These are phyloP conservation scores for Pogostemon cablin DNA, from an alignment of 257 asterid species.

Conservation along the genomic window DNA sequence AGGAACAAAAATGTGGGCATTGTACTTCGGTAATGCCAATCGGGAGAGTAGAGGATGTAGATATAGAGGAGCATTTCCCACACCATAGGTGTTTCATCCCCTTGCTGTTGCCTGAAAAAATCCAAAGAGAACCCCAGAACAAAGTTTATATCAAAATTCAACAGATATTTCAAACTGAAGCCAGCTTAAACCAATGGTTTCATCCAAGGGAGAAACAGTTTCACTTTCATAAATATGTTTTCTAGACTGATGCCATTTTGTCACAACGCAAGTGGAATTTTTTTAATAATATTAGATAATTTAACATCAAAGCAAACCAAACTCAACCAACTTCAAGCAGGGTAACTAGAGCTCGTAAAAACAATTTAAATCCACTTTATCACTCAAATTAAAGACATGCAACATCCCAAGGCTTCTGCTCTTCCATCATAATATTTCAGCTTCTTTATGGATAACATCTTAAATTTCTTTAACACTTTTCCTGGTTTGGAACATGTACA, in stretches of 20 bases:
- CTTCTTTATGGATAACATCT: neutral
- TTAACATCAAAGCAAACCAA: neutral
- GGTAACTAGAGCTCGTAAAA: neutral
- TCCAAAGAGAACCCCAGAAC: slow-evolving; percentile 11
- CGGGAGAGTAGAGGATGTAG: slow-evolving; percentile 95
- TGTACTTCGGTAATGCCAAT: slow-evolving; percentile 96
- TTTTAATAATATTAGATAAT: neutral
- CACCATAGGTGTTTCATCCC: slow-evolving; percentile 99
- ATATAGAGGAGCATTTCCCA: slow-evolving; percentile 99
- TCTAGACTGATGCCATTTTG: neutral
- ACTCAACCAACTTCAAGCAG: slow-evolving; percentile 23
- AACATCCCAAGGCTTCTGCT: slow-evolving; percentile 7
- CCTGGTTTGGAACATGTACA: neutral
- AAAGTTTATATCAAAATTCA: slow-evolving; percentile 6
- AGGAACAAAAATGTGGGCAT: slow-evolving; percentile 95
- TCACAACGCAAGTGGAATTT: neutral
- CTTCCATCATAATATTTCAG: neutral
- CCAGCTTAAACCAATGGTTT: slow-evolving; percentile 11
- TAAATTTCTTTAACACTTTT: neutral
- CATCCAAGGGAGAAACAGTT: neutral
- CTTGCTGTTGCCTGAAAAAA: slow-evolving; percentile 81
- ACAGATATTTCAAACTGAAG: slow-evolving; percentile 19
- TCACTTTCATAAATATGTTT: neutral
- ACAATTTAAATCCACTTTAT: neutral
- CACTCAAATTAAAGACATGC: slow-evolving; percentile 3